Evolutionary conservation across 2,329 filamentous ascomycete species (phyloP), one percentile per base, ranked within the genome.

Genomic region (Talaromyces sp.): DNA sequence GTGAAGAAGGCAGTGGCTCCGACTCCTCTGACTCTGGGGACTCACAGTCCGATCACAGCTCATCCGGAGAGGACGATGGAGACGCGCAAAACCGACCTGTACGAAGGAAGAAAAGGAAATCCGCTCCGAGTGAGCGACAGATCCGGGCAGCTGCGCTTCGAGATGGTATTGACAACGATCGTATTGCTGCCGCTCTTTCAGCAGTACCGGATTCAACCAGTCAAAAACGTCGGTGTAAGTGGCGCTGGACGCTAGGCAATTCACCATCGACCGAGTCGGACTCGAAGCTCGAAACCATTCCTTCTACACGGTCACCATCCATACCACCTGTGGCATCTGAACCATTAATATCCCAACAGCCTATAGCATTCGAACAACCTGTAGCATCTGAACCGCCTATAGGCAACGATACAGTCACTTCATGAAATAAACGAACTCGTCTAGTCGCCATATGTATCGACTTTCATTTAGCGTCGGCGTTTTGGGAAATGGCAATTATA

Each of bases 121-220:
- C 72, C 7, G 64, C 72, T 56, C 69, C 69, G 2, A 68, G 70
- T 6, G 75, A 78, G 61, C 71, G 75, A 47, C 76, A 80, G 63
- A 73, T 80, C 13, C 76, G 76, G 9, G 77, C 77, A 6, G 76
- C 77, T 24, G 77, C 76, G 16, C 67, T 79, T 48, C 70, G 77
- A 43, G 78, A 80, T 61, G 74, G 74, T 0, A 65, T 83, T 22
- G 79, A 83, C 24, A 77, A 82, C n/a, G 82, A 81, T 19, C 54
- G 60, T 19, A 52, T 59, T 33, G 54, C 64, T 10, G 63, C 48
- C 19, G 43, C 50, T 50, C 50, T 65, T 45, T 61, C 63, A 24
- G 48, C 63, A 61, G 64, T 24, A 13, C 60, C 64, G 13, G n/a
- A 56, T 31, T 14, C 50, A 9, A 35, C n/a, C 19, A 45, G 52